Evolutionary conservation across 768 basidiomycete species (phyloP).

Genomic region (Tulasnella sp.): DNA sequence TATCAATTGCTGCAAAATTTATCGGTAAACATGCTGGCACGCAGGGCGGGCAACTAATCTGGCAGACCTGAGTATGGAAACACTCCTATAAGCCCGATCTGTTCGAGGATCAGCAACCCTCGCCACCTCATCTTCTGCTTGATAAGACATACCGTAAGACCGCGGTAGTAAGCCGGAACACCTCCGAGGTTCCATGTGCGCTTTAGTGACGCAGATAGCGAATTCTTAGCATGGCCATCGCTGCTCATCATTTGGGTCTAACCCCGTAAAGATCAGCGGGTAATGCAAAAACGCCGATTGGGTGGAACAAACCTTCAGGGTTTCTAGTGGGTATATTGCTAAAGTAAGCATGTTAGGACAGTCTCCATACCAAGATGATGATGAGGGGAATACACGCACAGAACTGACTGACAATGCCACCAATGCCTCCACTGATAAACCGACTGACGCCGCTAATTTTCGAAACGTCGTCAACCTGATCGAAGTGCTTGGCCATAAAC

Average conservation of each 20-base stretch:
- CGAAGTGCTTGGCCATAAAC: conserved; percentile 84
- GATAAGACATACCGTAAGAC: conserved; percentile 62
- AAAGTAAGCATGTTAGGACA: conserved; percentile 23
- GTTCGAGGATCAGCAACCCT: conserved; percentile 24
- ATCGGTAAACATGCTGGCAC: conserved; percentile 33
- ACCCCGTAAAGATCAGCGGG: background rate
- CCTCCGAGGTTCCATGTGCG: conserved; percentile 76
- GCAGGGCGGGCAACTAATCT: conserved; percentile 2
- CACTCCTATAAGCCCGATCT: conserved; percentile 93
- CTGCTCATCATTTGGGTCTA: conserved; percentile 97
- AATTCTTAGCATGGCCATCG: conserved; percentile 39
- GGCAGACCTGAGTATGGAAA: conserved; percentile 66
- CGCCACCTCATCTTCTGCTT: conserved; percentile 22
- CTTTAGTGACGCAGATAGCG: conserved; percentile 53
- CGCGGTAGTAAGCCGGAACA: conserved; percentile 79
- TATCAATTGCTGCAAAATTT: conserved; percentile 82
- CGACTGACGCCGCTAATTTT: conserved; percentile 87
- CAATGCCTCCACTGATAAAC: conserved; percentile 91
- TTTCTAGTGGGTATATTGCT: conserved; percentile 97
- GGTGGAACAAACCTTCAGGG: conserved; percentile 60
- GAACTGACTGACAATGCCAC: conserved; percentile 88
- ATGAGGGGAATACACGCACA: conserved; percentile 40
- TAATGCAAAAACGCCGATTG: background rate
- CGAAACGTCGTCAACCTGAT: conserved; percentile 78
- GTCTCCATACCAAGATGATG: conserved; percentile 3